Conservation (phyloP, 257 asterid species). For the Osmanthus fragrans region DNA sequence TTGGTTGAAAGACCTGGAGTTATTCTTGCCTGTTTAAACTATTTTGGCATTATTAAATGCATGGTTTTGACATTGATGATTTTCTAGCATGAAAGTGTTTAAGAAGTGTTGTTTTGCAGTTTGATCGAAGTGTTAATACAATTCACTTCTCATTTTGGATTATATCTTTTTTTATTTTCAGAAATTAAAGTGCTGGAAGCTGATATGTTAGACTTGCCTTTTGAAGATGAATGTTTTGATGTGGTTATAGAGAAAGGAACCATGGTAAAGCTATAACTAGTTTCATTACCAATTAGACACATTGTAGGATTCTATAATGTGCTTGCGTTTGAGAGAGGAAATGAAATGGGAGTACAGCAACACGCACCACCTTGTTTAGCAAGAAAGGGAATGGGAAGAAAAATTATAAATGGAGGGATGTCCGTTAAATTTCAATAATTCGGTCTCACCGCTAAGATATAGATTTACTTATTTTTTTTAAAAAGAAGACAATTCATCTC, state of each 20-base stretch:
- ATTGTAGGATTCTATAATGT: background rate
- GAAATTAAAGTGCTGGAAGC: constrained; percentile 88
- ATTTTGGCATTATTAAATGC: no score
- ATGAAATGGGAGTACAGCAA: background rate
- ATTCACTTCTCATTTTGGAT: constrained; percentile 7
- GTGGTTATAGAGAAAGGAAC: constrained; percentile 97
- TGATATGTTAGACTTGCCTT: constrained; percentile 94
- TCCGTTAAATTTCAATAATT: background rate
- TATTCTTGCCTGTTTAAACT: background rate
- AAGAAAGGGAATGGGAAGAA: background rate
- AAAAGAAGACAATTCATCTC: background rate
- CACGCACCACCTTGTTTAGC: background rate
- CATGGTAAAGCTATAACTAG: constrained; percentile 56
- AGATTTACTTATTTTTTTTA: background rate
- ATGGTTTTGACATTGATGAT: background rate
- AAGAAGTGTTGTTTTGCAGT: constrained; percentile 11
- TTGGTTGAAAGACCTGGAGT: background rate
- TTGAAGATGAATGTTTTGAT: constrained; percentile 74
- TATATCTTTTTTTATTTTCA: constrained; percentile 31
- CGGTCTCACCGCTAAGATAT: background rate
- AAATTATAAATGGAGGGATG: background rate
- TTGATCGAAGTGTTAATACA: background rate
- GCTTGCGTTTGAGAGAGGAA: background rate
- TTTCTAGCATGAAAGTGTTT: background rate
- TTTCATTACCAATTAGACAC: background rate